These are phyloP conservation scores for Senecio squalidus DNA, from an alignment of 140 eudicot species.

Conservation along the genomic window DNA sequence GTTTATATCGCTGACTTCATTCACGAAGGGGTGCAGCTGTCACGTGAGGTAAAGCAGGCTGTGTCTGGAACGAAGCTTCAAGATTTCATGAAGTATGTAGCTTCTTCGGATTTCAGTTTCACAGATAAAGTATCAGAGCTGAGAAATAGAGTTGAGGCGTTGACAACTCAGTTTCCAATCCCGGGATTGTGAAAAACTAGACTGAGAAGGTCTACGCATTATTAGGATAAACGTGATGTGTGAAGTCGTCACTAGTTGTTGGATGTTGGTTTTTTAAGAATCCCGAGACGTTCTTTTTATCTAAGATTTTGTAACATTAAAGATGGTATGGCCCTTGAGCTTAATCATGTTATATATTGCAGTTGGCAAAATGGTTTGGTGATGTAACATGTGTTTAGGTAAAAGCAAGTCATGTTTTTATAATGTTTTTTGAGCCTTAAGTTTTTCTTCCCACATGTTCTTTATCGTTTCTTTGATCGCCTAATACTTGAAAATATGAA, in stretches of 20 bases:
- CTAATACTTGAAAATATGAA: too few species aligned
- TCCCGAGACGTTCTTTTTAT: conserved; percentile 6
- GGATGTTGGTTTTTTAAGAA: conserved; percentile 15
- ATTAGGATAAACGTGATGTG: conserved; percentile 12
- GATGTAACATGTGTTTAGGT: background rate
- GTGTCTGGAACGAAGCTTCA: conserved; percentile 72
- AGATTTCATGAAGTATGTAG: conserved; percentile 69
- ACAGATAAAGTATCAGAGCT: conserved; percentile 47
- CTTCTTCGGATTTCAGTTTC: conserved; percentile 62
- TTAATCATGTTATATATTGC: background rate
- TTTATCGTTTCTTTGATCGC: too few species aligned
- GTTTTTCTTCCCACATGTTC: too few species aligned
- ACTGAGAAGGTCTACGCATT: background rate
- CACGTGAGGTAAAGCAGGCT: conserved; percentile 67
- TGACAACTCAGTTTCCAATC: conserved; percentile 75
- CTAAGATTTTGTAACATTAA: conserved; percentile 15
- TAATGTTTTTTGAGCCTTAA: too few species aligned
- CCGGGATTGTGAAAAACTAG: conserved; percentile 62
- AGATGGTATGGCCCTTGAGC: background rate
- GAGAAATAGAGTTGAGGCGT: conserved; percentile 55
- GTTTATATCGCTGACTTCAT: conserved; percentile 70
- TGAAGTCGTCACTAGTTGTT: conserved; percentile 6
- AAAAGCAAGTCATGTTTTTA: too few species aligned
- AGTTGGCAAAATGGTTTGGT: background rate
- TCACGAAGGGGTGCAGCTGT: conserved; percentile 78